Evolutionary conservation across 2,329 filamentous ascomycete species (phyloP), one percentile per base, ranked within the genome.

Genomic region (Elsinoe batatas): DNA sequence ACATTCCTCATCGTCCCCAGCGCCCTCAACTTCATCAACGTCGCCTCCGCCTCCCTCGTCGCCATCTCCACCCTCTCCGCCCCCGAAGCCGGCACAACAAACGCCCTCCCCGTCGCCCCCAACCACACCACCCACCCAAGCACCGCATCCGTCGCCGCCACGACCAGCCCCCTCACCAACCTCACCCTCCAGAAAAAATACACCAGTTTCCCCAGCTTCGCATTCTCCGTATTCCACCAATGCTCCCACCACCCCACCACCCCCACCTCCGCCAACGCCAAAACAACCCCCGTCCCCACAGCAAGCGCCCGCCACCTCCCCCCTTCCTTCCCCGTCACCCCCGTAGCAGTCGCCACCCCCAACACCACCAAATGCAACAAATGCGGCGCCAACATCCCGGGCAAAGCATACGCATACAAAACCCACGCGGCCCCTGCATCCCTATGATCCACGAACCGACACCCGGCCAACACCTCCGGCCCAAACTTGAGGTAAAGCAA

Each of bases 401-500:
- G 87, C 0, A 94, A 71, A 12, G 87, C 84, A 71, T 95, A 97
- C 67, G 87, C 79, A 49, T 95, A 78, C 73, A 90, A 96, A 40
- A 79, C 81, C 36, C 74, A 75, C 47, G 87, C 82, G 6, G 61
- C 61, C 37, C 63, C 63, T 1, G 61, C 32, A 22, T 65, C 63
- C 18, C 63, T 62, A 4, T 63, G 57, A 57, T 87, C 83, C 51
- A 74, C 76, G 73, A 95, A 95, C n/a, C 81, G 79, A 69, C 91
- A 97, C 57, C 82, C 76, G 18, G 83, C 76, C 36, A 97, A 69
- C 7, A 84, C 81, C 33, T 80, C 76, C 0, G 90, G 88, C 2
- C 93, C 93, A 70, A 83, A 94, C 58, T 86, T 83, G 53, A 94
- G 77, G 72, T 96, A 97, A 6, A 95, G 76, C 58, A 93, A 79